Conservation (phyloP, 2,329 filamentous ascomycete genomes). For the Colletotrichum tropicale region DNA sequence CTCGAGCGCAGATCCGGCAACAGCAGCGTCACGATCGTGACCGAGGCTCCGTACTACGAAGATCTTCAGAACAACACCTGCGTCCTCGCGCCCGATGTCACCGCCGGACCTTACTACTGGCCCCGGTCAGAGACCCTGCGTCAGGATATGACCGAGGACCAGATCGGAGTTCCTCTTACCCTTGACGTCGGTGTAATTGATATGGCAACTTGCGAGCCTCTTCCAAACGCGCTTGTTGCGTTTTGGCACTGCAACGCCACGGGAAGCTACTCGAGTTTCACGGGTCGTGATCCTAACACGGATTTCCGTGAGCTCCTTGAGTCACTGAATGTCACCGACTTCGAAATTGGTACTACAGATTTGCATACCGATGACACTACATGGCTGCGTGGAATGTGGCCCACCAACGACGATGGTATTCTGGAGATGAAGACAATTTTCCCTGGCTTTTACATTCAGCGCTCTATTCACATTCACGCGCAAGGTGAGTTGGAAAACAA, state of each 20-base stretch:
- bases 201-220: conserved; percentile 2
- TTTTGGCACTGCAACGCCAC: neutral
- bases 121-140: neutral
- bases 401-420: neutral
- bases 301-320: neutral
- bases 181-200: conserved; percentile 6
- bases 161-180: neutral
- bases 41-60: neutral
- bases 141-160: neutral
- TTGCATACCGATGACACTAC: neutral
- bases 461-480: conserved; percentile 53
- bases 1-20: neutral
- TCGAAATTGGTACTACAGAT: neutral
- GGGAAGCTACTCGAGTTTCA: neutral
- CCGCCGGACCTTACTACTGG: conserved; percentile 50
- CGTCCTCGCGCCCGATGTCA: conserved; percentile 49
- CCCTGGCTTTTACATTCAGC: conserved; percentile 38
- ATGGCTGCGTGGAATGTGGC: neutral
- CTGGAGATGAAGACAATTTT: neutral
- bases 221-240: neutral
- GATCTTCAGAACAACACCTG: conserved; percentile 37
- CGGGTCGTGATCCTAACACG: neutral
- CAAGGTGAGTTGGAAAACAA: conserved; percentile 11
- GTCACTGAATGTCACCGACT: neutral
- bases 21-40: neutral